Evolutionary conservation across 176 grass and related monocot species (phyloP).

Genomic region (Dendrocalamus sinicus): DNA sequence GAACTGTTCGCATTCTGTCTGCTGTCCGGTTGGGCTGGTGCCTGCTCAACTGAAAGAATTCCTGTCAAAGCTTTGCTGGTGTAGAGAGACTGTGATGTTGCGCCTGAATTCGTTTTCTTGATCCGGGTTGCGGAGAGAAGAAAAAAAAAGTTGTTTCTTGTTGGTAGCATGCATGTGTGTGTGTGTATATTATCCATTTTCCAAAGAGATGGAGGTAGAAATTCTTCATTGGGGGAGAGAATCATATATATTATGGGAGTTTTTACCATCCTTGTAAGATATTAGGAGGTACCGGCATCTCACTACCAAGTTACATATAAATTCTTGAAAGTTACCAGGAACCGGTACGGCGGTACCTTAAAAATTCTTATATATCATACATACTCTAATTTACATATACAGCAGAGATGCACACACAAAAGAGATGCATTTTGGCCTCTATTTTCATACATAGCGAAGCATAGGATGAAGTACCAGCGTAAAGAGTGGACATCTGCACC

Average conservation of each 20-base stretch:
- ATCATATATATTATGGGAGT: neutral
- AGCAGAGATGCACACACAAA: neutral
- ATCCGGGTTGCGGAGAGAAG: neutral
- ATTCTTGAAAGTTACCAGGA: too few species aligned
- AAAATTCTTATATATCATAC: too few species aligned
- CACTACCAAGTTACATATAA: too few species aligned
- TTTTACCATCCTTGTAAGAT: too few species aligned
- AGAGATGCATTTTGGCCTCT: neutral
- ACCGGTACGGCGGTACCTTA: too few species aligned
- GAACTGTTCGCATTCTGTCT: conserved; percentile 4
- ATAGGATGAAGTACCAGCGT: neutral
- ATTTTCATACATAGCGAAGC: neutral
- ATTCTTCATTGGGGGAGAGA: neutral
- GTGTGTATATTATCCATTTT: neutral
- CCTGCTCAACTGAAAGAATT: neutral
- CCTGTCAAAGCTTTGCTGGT: neutral
- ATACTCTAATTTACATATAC: neutral
- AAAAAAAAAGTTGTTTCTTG: neutral
- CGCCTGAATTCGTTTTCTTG: neutral
- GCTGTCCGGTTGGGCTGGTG: neutral
- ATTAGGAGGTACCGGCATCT: too few species aligned
- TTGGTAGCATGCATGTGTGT: neutral
- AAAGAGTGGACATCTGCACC: conserved; percentile 11
- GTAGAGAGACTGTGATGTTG: neutral
- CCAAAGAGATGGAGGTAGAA: neutral